Base-by-base conservation (phyloP, 257 asterid genomes). In the Nicotiana sylvestris region DNA sequence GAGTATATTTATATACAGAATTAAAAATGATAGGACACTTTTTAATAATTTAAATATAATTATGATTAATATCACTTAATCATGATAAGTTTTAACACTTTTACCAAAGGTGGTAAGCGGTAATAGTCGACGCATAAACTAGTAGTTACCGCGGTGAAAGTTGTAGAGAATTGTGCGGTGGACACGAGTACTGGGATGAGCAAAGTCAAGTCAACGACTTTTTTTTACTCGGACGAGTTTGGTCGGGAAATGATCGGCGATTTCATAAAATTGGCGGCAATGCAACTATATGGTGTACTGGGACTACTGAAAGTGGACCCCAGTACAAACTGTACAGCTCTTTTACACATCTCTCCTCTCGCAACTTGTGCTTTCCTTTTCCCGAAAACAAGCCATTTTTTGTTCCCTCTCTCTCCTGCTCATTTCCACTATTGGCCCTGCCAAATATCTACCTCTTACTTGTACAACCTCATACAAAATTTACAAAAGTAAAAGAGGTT, bases 331-430 rank as follows among this genome's bases (percentile, higher is more conserved):
- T 87, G 88, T 16, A 11, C 25, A 49, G 15, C 62, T 74, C 56
- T 51, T 49, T 49, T 49, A 49, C 56, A 17, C 33, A 35, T 9
- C 49, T 5, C 72, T 13, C 66, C 53, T 68, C 76, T 81, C 67
- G 85, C 89, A 85, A 76, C 77, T 77, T 84, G 85, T 76, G 82
- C 84, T 82, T 21, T 78, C 81, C 89, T 83, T 86, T 86, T 83
- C 87, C 88, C 87, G 13, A 12, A 85, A 53, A 81, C 88, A 66
- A 85, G 87, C 82, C 86, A 6, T 49, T 32, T 33, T 11, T 72
- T 60, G 30, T 60, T 32, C 7, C 51, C 81, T 58, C 76, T 62
- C 79, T 81, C 81, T 83, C 35, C 39, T 83, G n/a, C 51, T 21
- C 43, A 21, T 55, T 27, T 65, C 37, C 11, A 16, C 0, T 56